phyloP scores from a whole-genome alignment of 345 rosid genomes.

The Abelmoschus esculentus region DNA sequence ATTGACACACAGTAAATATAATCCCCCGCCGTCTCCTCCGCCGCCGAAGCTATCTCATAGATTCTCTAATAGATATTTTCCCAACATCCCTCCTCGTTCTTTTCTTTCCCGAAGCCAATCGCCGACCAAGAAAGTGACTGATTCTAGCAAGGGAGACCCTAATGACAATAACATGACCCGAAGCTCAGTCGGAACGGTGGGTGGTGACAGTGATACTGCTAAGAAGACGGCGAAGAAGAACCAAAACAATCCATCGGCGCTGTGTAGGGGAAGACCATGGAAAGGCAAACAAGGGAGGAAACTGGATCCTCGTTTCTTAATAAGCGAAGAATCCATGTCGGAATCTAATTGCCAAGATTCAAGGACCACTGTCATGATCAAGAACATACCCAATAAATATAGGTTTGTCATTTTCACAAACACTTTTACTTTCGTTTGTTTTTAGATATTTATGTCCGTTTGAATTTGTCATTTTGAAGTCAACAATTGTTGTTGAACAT shows the following conservation, averaged over 20 bases:
- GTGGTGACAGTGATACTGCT: background rate
- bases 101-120: slow-evolving; percentile 10
- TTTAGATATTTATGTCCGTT: background rate
- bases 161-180: background rate
- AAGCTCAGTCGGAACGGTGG: slow-evolving; percentile 14
- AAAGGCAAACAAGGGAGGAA: slow-evolving; percentile 37
- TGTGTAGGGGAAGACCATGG: slow-evolving; percentile 33
- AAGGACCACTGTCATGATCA: slow-evolving; percentile 93
- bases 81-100: slow-evolving; percentile 7
- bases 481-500: slow-evolving; percentile 59
- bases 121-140: slow-evolving; percentile 9
- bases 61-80: slow-evolving; percentile 11
- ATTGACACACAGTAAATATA: background rate
- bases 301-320: slow-evolving; percentile 46
- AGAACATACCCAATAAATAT: slow-evolving; percentile 96
- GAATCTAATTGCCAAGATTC: slow-evolving; percentile 50
- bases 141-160: slow-evolving; percentile 23
- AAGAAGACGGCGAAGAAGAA: slow-evolving; percentile 28
- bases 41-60: background rate
- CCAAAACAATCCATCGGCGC: slow-evolving; percentile 10
- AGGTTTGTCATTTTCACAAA: slow-evolving; percentile 30
- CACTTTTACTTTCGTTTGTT: background rate
- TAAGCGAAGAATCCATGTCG: slow-evolving; percentile 43
- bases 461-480: slow-evolving; percentile 24
- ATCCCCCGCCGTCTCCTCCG: background rate